Evolutionary conservation across 495 filamentous ascomycete species (phyloP).

Genomic region (Margaritispora aquatica): DNA sequence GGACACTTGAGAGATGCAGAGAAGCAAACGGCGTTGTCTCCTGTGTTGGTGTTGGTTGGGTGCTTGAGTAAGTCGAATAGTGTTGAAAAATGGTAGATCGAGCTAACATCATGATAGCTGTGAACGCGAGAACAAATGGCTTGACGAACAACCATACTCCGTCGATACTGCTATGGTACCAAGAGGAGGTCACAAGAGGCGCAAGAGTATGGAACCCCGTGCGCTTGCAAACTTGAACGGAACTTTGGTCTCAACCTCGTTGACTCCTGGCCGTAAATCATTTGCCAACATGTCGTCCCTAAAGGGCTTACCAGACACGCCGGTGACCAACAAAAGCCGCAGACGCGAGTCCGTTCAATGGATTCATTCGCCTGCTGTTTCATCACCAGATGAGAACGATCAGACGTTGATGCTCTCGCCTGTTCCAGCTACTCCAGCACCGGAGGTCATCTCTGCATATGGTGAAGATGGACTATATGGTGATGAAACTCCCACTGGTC

Average conservation of each 20-base stretch:
- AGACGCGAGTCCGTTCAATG: slow-evolving; percentile 47
- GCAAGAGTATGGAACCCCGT: slow-evolving; percentile 89
- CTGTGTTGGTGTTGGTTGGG: slow-evolving; percentile 84
- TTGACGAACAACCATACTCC: slow-evolving; percentile 61
- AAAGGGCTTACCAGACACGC: slow-evolving; percentile 16
- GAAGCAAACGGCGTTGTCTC: slow-evolving; percentile 67
- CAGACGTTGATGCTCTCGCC: slow-evolving; percentile 37
- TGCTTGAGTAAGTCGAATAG: slow-evolving; percentile 64
- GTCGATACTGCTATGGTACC: slow-evolving; percentile 68
- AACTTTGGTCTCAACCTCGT: slow-evolving; percentile 39
- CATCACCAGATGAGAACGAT: slow-evolving; percentile 27
- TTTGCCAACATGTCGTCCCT: slow-evolving; percentile 28
- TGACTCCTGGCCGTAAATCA: slow-evolving; percentile 29
- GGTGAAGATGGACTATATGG: slow-evolving; percentile 19
- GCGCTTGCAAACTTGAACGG: slow-evolving; percentile 69
- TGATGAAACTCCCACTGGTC: slow-evolving; percentile 16
- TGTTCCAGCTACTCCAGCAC: slow-evolving; percentile 47
- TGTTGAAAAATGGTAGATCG: background rate
- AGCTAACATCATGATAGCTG: slow-evolving; percentile 47
- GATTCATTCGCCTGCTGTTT: slow-evolving; percentile 35
- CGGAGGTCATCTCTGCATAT: slow-evolving; percentile 37
- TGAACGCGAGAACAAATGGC: slow-evolving; percentile 71
- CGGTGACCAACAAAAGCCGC: slow-evolving; percentile 31
- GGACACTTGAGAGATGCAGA: slow-evolving; percentile 82
- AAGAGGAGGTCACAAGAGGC: slow-evolving; percentile 67